These are phyloP conservation scores for Truncatella angustata DNA, from an alignment of 2,329 filamentous ascomycete species.

Conservation along the genomic window DNA sequence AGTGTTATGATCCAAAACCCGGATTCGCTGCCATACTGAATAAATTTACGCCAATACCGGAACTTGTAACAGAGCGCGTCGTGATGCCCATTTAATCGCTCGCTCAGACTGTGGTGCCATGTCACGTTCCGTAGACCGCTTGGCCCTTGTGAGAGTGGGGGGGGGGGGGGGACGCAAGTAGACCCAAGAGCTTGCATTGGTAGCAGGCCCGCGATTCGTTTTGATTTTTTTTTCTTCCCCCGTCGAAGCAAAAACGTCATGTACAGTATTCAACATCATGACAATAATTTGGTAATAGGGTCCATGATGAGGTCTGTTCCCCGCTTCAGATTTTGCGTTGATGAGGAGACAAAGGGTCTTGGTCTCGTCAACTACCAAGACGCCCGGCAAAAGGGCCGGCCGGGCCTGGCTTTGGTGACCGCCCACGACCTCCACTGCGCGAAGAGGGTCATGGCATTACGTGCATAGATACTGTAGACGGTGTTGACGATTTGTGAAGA, in stretches of 20 bases:
- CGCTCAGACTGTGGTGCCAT: slow-evolving; percentile 1
- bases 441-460: slow-evolving; percentile 5
- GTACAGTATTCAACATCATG: neutral
- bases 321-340: neutral
- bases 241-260: neutral
- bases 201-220: neutral
- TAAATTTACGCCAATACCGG: neutral
- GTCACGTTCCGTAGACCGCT: slow-evolving; percentile 4
- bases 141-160: neutral
- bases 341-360: slow-evolving; percentile 1
- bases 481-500: neutral
- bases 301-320: slow-evolving; percentile 1
- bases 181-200: neutral
- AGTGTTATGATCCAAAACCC: neutral
- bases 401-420: neutral
- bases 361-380: slow-evolving; percentile 6
- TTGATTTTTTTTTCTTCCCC: neutral
- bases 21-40: neutral
- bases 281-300: slow-evolving; percentile 5
- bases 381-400: slow-evolving; percentile 6
- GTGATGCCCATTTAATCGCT: neutral
- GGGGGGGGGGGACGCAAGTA: neutral
- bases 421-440: neutral
- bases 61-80: slow-evolving; percentile 4
- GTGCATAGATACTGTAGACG: slow-evolving; percentile 3